These are phyloP conservation scores for Firmiana major DNA, from an alignment of 345 rosid genomes.

Conservation along the genomic window DNA sequence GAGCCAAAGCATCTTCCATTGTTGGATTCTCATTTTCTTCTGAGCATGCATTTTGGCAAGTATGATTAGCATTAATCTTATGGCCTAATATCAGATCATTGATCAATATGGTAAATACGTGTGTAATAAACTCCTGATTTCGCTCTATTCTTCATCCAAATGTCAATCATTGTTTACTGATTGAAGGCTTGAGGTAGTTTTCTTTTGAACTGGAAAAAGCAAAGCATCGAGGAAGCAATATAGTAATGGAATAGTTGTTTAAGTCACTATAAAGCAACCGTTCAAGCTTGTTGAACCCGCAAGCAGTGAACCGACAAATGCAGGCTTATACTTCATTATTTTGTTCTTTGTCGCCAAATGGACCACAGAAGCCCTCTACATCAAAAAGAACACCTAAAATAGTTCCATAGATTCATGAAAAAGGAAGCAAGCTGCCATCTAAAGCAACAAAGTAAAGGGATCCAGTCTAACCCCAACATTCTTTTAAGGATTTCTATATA, in stretches of 20 bases:
- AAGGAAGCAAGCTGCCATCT: slow-evolving; percentile 15
- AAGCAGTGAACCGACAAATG: slow-evolving; percentile 7
- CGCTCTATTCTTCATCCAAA: too few relatives aligned
- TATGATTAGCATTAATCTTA: background rate
- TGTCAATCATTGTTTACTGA: background rate
- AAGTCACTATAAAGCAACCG: slow-evolving; percentile 6
- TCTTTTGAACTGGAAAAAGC: background rate
- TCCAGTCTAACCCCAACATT: slow-evolving; percentile 3
- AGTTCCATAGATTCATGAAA: slow-evolving; percentile 10
- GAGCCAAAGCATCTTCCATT: background rate
- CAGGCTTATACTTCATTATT: background rate
- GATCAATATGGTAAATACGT: too few relatives aligned
- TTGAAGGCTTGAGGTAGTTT: background rate
- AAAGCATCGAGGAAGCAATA: background rate
- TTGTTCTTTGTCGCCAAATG: background rate
- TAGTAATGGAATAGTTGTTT: too few relatives aligned
- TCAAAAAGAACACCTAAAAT: background rate
- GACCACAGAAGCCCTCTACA: slow-evolving; percentile 6
- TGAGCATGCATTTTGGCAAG: background rate
- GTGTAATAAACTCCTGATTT: too few relatives aligned
- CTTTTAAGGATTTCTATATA: background rate
- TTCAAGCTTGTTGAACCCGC: slow-evolving; percentile 6
- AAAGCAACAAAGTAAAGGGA: slow-evolving; percentile 8
- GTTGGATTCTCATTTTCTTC: background rate
- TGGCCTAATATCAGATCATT: too few relatives aligned